Evolutionary conservation across 441 rosid species (phyloP), one percentile per base, ranked within the genome.

Genomic region (Pelargonium fulgidum): DNA sequence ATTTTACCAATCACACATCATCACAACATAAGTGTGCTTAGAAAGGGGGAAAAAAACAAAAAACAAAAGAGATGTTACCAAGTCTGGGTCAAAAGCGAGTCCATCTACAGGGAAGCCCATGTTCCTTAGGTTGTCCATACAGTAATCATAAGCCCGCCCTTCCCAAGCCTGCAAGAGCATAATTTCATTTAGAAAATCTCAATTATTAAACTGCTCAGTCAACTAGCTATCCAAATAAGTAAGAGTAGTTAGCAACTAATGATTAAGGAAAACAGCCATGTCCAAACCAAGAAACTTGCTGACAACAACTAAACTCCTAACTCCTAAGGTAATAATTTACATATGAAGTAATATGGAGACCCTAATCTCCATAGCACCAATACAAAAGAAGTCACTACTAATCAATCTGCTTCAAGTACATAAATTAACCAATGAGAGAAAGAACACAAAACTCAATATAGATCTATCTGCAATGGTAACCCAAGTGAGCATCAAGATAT

Each of bases 61-160:
- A 36, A 33, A 0, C 3, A 29, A 33, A 73, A 72, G 82, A 72
- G 44, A 61, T 22, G 66, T 73, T 69, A 88, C 96, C 87, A 93
- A 81, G 75, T 91, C 91, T 0, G 99, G 95, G 68, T 93, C 97
- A 76, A 93, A 93, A 64, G 89, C 74, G 70, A 93, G 92, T 62
- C 96, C 96, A 80, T 87, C 96, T 67, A 89, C 96, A 1, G 99
- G 97, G 77, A 83, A 93, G 44, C 96, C 99, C 93, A 93, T 76
- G 76, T 76, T 83, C 78, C 68, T 81, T 12, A 93, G 81, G 83
- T 93, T 93, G 33, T 84, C 92, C 99, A 91, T 81, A 79, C 99
- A 91, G 79, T 93, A 91, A 73, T 93, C 99, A 70, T 93, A 93
- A 66, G 99, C 99, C 62, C 87, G 85, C 48, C 99, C 99, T 88